Evolutionary conservation across 306 rosid genomes (phyloP).

Genomic region (Geum urbanum): DNA sequence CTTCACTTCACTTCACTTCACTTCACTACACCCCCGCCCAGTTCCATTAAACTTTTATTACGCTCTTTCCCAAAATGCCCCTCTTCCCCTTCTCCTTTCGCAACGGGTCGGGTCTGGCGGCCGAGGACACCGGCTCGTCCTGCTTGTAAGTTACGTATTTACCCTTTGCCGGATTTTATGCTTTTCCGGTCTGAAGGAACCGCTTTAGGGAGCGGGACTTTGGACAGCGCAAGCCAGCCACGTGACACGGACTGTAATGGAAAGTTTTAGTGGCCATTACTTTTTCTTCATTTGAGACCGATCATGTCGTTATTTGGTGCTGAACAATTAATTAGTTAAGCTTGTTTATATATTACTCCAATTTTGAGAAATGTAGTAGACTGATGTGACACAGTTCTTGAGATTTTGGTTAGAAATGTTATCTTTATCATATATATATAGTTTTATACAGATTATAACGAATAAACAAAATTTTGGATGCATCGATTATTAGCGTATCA

Average conservation of each 20-base stretch:
- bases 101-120: constrained; percentile 34
- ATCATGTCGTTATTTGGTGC: too few species aligned
- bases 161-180: background rate
- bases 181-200: background rate
- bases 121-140: too few species aligned
- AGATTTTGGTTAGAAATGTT: too few species aligned
- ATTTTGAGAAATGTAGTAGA: too few species aligned
- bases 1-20: constrained; percentile 35
- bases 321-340: too few species aligned
- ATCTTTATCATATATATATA: too few species aligned
- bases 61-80: constrained; percentile 30
- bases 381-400: too few species aligned
- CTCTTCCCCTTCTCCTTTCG: background rate
- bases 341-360: too few species aligned
- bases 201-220: constrained; percentile 11
- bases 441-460: too few species aligned
- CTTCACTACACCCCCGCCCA: constrained; percentile 42
- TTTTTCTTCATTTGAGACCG: too few species aligned
- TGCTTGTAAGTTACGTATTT: background rate
- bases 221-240: constrained; percentile 19
- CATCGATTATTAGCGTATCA: too few species aligned
- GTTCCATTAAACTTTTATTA: constrained; percentile 19
- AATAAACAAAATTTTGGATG: too few species aligned
- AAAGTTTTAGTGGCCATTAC: background rate
- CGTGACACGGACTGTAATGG: constrained; percentile 25